Evolutionary conservation across 208 protist species (phyloP).

Genomic region (Acanthamoeba rhysodes): DNA sequence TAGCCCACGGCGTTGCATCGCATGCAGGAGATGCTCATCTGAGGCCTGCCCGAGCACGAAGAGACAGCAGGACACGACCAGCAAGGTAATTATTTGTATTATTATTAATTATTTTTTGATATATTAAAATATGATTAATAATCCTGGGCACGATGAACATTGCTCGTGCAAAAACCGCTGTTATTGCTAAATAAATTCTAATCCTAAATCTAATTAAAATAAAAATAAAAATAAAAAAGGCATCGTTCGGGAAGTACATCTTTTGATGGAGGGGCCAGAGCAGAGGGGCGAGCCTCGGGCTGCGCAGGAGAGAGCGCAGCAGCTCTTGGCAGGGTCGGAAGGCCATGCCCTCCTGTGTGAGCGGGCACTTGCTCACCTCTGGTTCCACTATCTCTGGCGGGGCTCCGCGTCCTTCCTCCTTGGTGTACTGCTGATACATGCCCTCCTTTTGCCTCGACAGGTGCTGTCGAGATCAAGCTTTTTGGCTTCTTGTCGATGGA

Average conservation of each 20-base stretch:
- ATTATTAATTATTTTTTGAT: too few species aligned
- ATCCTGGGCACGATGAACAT: too few species aligned
- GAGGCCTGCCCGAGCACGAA: not conserved
- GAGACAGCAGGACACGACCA: too few species aligned
- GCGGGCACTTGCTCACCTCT: not conserved
- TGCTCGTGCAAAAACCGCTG: too few species aligned
- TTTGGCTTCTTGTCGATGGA: too few species aligned
- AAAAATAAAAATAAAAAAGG: too few species aligned
- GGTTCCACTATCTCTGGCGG: not conserved
- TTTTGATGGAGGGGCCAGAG: not conserved
- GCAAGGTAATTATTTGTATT: not conserved
- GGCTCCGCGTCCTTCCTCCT: not conserved
- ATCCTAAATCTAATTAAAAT: too few species aligned
- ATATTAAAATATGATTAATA: too few species aligned
- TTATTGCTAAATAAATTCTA: too few species aligned
- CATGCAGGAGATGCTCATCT: conserved; percentile 52
- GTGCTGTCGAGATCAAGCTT: too few species aligned
- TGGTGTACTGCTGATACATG: too few species aligned
- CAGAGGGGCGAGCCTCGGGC: not conserved
- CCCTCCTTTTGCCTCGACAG: too few species aligned
- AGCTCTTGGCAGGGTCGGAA: conserved; percentile 39
- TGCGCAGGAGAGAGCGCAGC: conserved; percentile 1
- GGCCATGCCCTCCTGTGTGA: not conserved
- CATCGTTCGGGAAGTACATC: not conserved
- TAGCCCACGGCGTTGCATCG: not conserved